Evolutionary conservation across 345 rosid genomes (phyloP).

Genomic region (Arabidopsis thaliana): DNA sequence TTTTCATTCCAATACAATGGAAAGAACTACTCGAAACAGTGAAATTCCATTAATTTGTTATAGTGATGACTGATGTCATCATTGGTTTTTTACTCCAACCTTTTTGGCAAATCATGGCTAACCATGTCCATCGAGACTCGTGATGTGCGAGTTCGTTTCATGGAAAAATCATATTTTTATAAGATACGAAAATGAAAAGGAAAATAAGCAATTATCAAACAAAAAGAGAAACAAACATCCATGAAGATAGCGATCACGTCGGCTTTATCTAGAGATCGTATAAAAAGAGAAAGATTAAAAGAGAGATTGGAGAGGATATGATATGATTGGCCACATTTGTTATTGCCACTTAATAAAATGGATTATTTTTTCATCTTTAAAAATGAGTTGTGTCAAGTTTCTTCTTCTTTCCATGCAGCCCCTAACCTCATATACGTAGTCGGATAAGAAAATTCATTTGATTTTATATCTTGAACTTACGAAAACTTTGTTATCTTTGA

Average conservation of each 20-base stretch:
- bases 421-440: slow-evolving; percentile 10
- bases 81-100: slow-evolving; percentile 30
- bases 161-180: slow-evolving; percentile 16
- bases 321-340: slow-evolving; percentile 37
- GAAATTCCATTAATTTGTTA: slow-evolving; percentile 34
- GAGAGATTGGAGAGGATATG: slow-evolving; percentile 39
- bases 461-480: background rate
- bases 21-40: slow-evolving; percentile 22
- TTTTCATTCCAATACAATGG: background rate
- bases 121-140: slow-evolving; percentile 31
- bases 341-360: slow-evolving; percentile 26
- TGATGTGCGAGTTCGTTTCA: slow-evolving; percentile 34
- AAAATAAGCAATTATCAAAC: background rate
- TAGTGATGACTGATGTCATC: slow-evolving; percentile 21
- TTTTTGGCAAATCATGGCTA: slow-evolving; percentile 46
- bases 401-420: slow-evolving; percentile 28
- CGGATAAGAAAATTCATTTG: background rate
- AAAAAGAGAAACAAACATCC: slow-evolving; percentile 28
- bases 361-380: background rate
- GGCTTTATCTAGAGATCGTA: slow-evolving; percentile 40
- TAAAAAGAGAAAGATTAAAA: slow-evolving; percentile 34
- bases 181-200: slow-evolving; percentile 12
- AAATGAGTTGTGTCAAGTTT: slow-evolving; percentile 17
- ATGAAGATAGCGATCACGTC: slow-evolving; percentile 44
- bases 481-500: too few relatives aligned